Evolutionary conservation across 352 stramenopile species (phyloP).

Genomic region (Phytophthora pisi): DNA sequence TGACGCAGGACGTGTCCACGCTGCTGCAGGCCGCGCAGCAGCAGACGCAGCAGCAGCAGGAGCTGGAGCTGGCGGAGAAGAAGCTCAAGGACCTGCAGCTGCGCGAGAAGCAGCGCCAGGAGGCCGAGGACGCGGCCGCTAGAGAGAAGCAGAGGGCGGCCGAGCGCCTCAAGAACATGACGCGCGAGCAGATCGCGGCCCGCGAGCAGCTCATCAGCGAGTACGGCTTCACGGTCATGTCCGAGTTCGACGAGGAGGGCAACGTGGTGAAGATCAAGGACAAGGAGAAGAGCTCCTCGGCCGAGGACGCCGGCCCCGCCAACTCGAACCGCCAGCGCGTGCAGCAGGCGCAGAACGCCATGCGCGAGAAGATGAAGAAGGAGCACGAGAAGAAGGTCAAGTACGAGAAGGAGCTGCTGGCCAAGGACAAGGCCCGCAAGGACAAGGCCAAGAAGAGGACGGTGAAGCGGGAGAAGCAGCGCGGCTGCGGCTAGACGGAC

Average conservation of each 20-base stretch:
- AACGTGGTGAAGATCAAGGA: constrained; percentile 82
- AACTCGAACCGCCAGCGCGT: constrained; percentile 69
- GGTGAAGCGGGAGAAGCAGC: constrained; percentile 76
- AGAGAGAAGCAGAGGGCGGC: constrained; percentile 66
- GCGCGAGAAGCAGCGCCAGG: constrained; percentile 62
- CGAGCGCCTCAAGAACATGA: constrained; percentile 74
- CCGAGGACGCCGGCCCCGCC: constrained; percentile 34
- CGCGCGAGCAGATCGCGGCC: constrained; percentile 68
- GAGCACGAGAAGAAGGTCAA: constrained; percentile 76
- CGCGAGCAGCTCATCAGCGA: constrained; percentile 82
- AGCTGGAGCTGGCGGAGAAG: constrained; percentile 46
- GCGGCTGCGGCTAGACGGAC: constrained; percentile 56
- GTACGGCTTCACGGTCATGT: constrained; percentile 81
- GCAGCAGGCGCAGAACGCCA: constrained; percentile 51
- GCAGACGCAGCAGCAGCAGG: constrained; percentile 41
- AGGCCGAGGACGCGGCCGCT: constrained; percentile 59
- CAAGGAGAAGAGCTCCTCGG: constrained; percentile 50
- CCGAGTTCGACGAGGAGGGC: constrained; percentile 84
- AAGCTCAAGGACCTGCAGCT: constrained; percentile 63
- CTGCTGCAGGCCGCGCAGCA: constrained; percentile 45
- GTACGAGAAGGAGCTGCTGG: constrained; percentile 72
- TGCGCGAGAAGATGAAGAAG: constrained; percentile 77
- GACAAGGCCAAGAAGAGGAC: constrained; percentile 79
- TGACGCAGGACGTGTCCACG: constrained; percentile 60
- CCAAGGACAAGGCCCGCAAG: constrained; percentile 71